Percentiles rank a stretch among this genome's conserved stretches.
These are phyloP conservation scores for Lotmaria passim DNA, from an alignment of 208 protist genomes.

Conservation along the genomic window DNA sequence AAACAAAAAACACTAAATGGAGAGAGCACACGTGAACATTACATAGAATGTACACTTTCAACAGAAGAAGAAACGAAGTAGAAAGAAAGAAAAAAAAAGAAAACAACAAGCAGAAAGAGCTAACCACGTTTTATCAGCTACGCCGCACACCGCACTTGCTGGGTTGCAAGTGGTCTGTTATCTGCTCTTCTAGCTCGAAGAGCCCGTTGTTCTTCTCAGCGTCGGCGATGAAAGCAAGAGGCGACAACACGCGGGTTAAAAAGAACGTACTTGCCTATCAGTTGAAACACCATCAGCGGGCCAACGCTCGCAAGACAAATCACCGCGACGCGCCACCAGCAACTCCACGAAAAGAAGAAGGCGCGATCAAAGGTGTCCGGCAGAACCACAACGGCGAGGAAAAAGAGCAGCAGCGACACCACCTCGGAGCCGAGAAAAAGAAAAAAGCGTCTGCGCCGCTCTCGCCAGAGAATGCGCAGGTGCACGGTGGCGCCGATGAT, in stretches of 20 bases:
- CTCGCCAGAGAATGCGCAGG: slow-evolving; percentile 80
- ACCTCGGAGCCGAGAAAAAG: slow-evolving; percentile 91
- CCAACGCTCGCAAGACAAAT: slow-evolving; percentile 79
- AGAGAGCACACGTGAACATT: no score
- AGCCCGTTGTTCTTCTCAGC: neutral
- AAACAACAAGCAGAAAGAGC: no score
- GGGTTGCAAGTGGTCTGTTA: no score
- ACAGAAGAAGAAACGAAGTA: no score
- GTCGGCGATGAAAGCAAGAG: slow-evolving; percentile 22
- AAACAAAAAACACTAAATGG: no score
- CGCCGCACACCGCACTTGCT: no score
- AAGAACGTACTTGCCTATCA: slow-evolving; percentile 55
- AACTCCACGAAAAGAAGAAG: slow-evolving; percentile 94
- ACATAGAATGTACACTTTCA: no score
- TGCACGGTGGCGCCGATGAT: slow-evolving; percentile 96
- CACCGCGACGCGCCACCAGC: slow-evolving; percentile 86
- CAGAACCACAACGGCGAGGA: slow-evolving; percentile 92
- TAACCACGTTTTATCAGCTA: no score
- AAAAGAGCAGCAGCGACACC: slow-evolving; percentile 90
- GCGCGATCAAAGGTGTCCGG: slow-evolving; percentile 91
- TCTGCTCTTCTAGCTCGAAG: no score
- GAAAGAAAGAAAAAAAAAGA: no score
- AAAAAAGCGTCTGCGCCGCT: slow-evolving; percentile 71
- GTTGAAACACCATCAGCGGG: slow-evolving; percentile 56
- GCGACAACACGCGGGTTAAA: slow-evolving; percentile 49